Conservation (phyloP, 2,329 filamentous ascomycete species). For the Epichloe typhina region DNA sequence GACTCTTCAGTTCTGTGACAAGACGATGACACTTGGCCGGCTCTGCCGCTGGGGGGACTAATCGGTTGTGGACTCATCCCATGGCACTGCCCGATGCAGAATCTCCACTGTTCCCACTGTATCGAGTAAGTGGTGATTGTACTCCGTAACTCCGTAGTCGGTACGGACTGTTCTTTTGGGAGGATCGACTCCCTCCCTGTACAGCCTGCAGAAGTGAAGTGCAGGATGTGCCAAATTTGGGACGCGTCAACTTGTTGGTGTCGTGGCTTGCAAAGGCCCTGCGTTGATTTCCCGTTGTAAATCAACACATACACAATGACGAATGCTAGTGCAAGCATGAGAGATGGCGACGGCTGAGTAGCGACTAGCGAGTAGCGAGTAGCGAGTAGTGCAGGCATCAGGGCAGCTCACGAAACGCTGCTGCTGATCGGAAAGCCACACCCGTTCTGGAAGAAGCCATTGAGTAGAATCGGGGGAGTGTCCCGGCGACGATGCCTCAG, state of each 20-base stretch:
- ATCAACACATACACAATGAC: too few relatives aligned
- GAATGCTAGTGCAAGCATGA: background rate
- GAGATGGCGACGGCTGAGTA: background rate
- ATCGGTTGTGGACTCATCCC: background rate
- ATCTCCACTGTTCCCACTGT: background rate
- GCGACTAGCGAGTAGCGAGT: background rate
- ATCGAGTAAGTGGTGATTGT: background rate
- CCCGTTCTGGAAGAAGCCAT: background rate
- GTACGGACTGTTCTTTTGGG: too few relatives aligned
- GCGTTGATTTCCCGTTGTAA: too few relatives aligned
- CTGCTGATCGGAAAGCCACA: background rate
- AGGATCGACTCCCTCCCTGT: too few relatives aligned
- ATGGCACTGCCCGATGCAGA: background rate
- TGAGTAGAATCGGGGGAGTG: background rate
- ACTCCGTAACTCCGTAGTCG: too few relatives aligned
- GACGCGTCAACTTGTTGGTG: too few relatives aligned
- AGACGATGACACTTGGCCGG: background rate
- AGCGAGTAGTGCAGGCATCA: background rate
- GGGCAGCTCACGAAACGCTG: background rate
- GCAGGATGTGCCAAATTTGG: too few relatives aligned
- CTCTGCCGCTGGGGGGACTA: too few relatives aligned
- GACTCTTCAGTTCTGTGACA: conserved; percentile 9
- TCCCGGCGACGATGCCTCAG: background rate
- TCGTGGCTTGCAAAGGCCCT: too few relatives aligned
- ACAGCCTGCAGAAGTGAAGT: too few relatives aligned